phyloP scores from a whole-genome alignment of 495 filamentous ascomycete species.

The Annulohypoxylon moriforme region DNA sequence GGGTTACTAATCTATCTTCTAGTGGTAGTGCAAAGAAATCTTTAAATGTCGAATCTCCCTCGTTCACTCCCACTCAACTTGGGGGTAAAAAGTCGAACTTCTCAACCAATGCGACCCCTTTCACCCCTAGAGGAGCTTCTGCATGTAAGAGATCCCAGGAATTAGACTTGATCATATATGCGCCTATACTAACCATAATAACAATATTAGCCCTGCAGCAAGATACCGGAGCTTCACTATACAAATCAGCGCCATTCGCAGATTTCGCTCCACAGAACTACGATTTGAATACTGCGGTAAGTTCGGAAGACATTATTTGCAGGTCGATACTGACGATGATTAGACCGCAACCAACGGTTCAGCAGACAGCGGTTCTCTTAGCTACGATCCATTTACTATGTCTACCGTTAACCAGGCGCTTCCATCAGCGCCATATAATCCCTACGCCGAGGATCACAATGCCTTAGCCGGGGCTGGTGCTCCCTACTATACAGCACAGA shows the following conservation, averaged over 20 bases:
- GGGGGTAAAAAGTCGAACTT: constrained; percentile 71
- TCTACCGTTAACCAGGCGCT: constrained; percentile 63
- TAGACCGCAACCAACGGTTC: constrained; percentile 46
- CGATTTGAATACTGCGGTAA: constrained; percentile 71
- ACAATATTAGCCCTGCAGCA: constrained; percentile 51
- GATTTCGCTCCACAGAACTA: constrained; percentile 87
- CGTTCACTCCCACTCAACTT: constrained; percentile 79
- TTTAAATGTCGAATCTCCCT: constrained; percentile 95
- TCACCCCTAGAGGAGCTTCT: constrained; percentile 73
- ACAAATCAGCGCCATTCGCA: constrained; percentile 69
- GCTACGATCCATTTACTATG: constrained; percentile 72
- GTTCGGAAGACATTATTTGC: constrained; percentile 32
- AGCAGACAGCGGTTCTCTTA: constrained; percentile 42
- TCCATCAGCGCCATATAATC: constrained; percentile 68
- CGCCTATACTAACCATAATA: constrained; percentile 49
- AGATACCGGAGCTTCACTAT: constrained; percentile 54
- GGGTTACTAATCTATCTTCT: constrained; percentile 23
- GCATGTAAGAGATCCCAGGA: constrained; percentile 45
- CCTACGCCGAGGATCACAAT: constrained; percentile 71
- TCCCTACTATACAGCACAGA: constrained; percentile 60
- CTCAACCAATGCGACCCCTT: constrained; percentile 89
- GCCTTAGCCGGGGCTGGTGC: constrained; percentile 59
- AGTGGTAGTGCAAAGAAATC: constrained; percentile 72
- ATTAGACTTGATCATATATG: not conserved
- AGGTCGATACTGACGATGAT: constrained; percentile 13